These are phyloP conservation scores for Hyaloscypha hepaticicola DNA, from an alignment of 495 filamentous ascomycete species.

Conservation along the genomic window DNA sequence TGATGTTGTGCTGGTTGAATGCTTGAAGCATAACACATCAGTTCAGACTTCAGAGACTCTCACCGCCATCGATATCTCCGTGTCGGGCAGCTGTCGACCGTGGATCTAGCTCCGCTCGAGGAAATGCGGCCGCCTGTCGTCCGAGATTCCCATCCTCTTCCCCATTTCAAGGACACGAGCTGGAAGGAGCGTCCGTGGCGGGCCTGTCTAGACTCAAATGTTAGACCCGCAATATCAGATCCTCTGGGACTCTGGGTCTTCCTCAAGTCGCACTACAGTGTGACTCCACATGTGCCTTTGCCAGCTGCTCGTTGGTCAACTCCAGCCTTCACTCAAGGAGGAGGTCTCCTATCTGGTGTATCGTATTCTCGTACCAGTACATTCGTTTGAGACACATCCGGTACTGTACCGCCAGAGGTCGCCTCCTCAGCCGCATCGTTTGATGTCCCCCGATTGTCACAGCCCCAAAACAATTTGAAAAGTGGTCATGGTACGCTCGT, in stretches of 20 bases:
- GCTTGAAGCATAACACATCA: neutral
- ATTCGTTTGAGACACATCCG: neutral
- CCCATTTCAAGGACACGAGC: neutral
- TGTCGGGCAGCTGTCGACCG: neutral
- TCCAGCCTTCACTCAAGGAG: too few relatives aligned
- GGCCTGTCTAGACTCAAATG: neutral
- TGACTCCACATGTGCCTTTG: neutral
- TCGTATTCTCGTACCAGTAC: neutral
- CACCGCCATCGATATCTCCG: neutral
- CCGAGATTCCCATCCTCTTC: neutral
- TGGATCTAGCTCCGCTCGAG: neutral
- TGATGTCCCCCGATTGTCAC: constrained; percentile 4
- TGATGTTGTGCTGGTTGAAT: neutral
- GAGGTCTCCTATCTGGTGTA: too few relatives aligned
- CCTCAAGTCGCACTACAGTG: neutral
- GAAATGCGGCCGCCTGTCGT: neutral
- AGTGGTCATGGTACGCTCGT: neutral
- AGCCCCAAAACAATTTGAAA: neutral
- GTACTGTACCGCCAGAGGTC: neutral
- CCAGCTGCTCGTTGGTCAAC: neutral
- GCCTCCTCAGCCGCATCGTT: neutral
- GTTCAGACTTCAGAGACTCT: neutral
- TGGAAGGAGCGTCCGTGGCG: neutral
- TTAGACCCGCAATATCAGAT: neutral
- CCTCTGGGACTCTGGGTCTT: neutral